Base-by-base conservation (phyloP, 1,139 yeast species). In the Pneumocystis murina region DNA sequence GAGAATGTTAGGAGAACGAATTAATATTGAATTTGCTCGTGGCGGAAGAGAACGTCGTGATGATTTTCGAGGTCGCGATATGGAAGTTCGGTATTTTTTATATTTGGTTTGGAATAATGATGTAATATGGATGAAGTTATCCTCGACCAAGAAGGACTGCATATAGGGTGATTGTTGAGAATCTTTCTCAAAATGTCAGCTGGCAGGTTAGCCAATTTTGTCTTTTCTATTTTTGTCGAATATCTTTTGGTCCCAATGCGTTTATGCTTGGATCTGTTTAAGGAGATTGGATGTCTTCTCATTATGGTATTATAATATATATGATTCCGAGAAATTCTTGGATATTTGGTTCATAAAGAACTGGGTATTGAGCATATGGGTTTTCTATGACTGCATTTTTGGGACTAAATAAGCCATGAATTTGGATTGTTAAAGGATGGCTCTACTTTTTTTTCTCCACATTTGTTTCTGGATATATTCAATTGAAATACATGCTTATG, bases 1-100 rank as follows among this genome's bases (percentile, higher is more conserved):
- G 64, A 72, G 71, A 38, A 70, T 72, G 67, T 70, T 70, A 64
- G 78, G 78, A 64, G 71, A 72, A 65, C 67, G 62, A 14, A 60
- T 76, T 60, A 68, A 66, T 55, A 73, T 75, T 61, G 78, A 76
- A 68, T 71, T 70, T 63, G 75, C 77, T 40, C 70, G 70, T 68
- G 72, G 72, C 59, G 68, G 65, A 33, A 69, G 71, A 39, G 67
- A 63, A 38, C 68, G 69, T 43, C 67, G 67, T n/a, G 67, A 62
- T 38, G 61, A 59, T 28, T 65, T 59, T 59, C 62, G 33, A 16
- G 59, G 57, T 8, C 65, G 65, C 16, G 61, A 59, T 14, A 69
- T 69, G 59, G 68, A 69, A 28, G 68, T 66, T 43, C 68, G 70
- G 61, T 48, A 48, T 48, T 48, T 43, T 24, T 8, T 38, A 38